Evolutionary conservation across 2,329 filamentous ascomycete species (phyloP), one percentile per base, ranked within the genome.

Genomic region (Talaromyces marneffei): DNA sequence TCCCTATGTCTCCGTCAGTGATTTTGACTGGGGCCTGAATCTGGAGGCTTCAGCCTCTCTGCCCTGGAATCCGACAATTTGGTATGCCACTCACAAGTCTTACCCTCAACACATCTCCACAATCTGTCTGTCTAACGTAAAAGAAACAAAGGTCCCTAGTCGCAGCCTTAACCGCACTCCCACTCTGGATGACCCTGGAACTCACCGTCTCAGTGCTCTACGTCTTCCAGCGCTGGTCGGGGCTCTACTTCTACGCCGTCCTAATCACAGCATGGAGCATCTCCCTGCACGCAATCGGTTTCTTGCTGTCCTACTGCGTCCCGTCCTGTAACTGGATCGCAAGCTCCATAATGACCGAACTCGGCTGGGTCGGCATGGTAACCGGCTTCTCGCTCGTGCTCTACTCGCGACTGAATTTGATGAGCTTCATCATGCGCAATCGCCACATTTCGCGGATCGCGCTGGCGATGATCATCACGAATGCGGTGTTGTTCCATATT

Each of bases 311-410:
- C 6, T 64, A 65, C 14, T 69, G 58, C 67, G 69, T 66, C 58
- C 71, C 46, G 62, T 70, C 37, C 65, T 73, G 18, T 63, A 35
- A 68, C 20, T 64, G 74, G 16, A 70, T 77, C 12, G 68, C 67
- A 20, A 57, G 33, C 20, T 42, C 52, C 5, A 18, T 60, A n/a
- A 23, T 63, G 5, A 58, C 61, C 12, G 61, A 63, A 48, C 64
- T 75, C 12, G 74, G 75, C n/a, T 77, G 75, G 74, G 72, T 70
- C 44, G 68, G 67, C 4, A 75, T 76, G 73, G 72, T 76, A n/a
- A 74, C 73, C 0, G 75, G 75, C 5, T 75, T 77, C 62, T 71
- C 72, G 2, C 64, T 77, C 9, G 75, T 78, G 4, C 69, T 78
- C 7, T 77, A 76, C 65, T 78, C 75, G 6, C 69, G 75, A 44